Base-by-base conservation (phyloP, 306 rosid species). In the Lablab purpureus region DNA sequence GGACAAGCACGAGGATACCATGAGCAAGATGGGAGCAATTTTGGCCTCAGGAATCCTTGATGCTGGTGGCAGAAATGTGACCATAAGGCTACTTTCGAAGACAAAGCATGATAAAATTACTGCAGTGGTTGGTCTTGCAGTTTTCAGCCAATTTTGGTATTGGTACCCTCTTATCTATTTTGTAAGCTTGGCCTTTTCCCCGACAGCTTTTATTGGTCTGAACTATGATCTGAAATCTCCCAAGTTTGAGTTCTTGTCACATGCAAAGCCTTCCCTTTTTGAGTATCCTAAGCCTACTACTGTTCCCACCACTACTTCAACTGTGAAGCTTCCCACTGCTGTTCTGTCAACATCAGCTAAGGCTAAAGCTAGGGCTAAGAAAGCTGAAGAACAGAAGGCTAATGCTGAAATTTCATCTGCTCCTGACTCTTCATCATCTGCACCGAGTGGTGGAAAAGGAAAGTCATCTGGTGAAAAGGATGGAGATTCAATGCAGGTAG, bases 1-100 rank as follows among this genome's bases (percentile, higher is more conserved):
- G 25, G 99, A 95, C 84, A 95, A 95, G 92, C 99, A 95, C 62
- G 99, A 95, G 82, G 99, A 95, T 80, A 95, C 99, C 58, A 95
- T 95, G 99, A 95, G 99, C 91, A 95, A 95, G 88, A 95, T 95
- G 99, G 99, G 99, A 69, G 99, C 99, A 65, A 95, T 95, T 80
- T 87, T 95, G 85, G 99, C 99, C 62, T 92, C 99, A 13, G 99
- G 99, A 85, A 92, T 95, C 83, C 97, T 95, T 82, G 98, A 95
- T 89, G 99, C 98, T 8, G 99, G 99, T 67, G 99, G 99, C 73
- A 92, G 99, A 85, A 95, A 95, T 84, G 99, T 95, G 77, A 95
- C 99, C 49, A 91, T 95, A 34, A 88, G 94, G 76, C 79, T 95
- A 70, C 97, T 87, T 64, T 95, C 99, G 9, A 95, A 95, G 90